Evolutionary conservation across 495 filamentous ascomycete species (phyloP), one percentile per base, ranked within the genome.

Genomic region (Aspergillus sclerotiicarbonarius): DNA sequence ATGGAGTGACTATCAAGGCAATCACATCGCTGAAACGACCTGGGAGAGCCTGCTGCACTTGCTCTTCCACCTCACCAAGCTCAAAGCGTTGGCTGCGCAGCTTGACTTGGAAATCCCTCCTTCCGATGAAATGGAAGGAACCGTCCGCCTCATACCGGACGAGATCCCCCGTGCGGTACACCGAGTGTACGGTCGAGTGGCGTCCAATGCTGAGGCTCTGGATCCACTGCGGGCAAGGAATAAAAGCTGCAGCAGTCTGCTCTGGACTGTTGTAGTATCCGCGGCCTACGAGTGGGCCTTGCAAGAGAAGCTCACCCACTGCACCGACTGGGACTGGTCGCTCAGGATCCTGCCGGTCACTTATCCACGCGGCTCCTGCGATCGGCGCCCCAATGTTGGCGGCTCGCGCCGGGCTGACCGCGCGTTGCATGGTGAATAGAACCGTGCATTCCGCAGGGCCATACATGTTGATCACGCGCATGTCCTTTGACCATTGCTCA

Each of bases 231-330:
- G 46, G 41, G 6, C 41, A 53, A 16, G 19, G 35, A 50, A 88
- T 78, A 56, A 84, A 86, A 2, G 67, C 69, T 3, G 66, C 56
- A 7, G 61, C 64, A 0, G 77, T 84, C 54, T 68, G 71, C 13
- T 68, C 71, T 3, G 67, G 61, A 16, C 68, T 47, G 5, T 81
- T 73, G 4, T 85, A 65, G 54, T 87, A 87, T 0, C 76, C 77
- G 0, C 71, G 65, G 4, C 71, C 81, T 6, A 87, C 67, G 10
- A 79, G 66, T 0, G 83, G 82, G 0, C 85, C 84, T 70, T 86
- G 82, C 16, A 89, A 70, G 5, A 81, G 62, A 18, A 87, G 66
- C 65, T 89, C 86, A 19, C 86, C 86, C n/a, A 86, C 70, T 1
- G 69, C 65, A 10, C 85, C 85, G 25, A 86, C 63, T 0, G 83